Evolutionary conservation across 2,329 filamentous ascomycete species (phyloP).

Genomic region (Grosmannia penicillata): DNA sequence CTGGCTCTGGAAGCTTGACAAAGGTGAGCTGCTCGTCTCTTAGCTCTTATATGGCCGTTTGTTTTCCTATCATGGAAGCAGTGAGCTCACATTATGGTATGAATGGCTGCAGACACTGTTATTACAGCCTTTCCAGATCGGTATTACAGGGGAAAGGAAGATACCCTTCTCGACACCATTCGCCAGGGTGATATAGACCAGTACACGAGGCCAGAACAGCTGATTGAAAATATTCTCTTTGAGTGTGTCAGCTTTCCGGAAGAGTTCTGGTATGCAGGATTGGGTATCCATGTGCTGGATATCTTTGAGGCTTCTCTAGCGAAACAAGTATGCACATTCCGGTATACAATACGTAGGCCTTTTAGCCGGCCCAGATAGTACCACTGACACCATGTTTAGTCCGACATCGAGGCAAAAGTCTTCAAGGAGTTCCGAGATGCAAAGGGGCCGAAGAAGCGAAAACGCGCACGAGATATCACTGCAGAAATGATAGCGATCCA

Average conservation of each 20-base stretch:
- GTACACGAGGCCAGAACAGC: not conserved
- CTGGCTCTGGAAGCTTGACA: slow-evolving; percentile 2
- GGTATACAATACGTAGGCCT: no score
- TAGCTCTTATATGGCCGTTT: no score
- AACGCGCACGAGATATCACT: not conserved
- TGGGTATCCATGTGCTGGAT: not conserved
- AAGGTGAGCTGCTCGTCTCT: not conserved
- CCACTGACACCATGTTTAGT: not conserved
- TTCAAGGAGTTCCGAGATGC: not conserved
- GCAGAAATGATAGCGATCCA: not conserved
- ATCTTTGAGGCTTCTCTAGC: not conserved
- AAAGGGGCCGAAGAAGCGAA: no score
- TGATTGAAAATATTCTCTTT: slow-evolving; percentile 1
- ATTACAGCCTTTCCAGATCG: slow-evolving; percentile 2
- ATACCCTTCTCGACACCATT: slow-evolving; percentile 1
- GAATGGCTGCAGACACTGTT: not conserved
- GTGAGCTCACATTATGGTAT: not conserved
- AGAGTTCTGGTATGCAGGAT: not conserved
- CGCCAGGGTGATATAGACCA: not conserved
- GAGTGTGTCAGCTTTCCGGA: slow-evolving; percentile 1
- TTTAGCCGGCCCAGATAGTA: no score
- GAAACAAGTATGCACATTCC: not conserved
- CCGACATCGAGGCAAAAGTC: not conserved
- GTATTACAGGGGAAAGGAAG: not conserved
- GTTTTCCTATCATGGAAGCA: not conserved